These are phyloP conservation scores for Rhynchospora tenuis DNA, from an alignment of 176 grass and related monocot genomes.

Conservation along the genomic window DNA sequence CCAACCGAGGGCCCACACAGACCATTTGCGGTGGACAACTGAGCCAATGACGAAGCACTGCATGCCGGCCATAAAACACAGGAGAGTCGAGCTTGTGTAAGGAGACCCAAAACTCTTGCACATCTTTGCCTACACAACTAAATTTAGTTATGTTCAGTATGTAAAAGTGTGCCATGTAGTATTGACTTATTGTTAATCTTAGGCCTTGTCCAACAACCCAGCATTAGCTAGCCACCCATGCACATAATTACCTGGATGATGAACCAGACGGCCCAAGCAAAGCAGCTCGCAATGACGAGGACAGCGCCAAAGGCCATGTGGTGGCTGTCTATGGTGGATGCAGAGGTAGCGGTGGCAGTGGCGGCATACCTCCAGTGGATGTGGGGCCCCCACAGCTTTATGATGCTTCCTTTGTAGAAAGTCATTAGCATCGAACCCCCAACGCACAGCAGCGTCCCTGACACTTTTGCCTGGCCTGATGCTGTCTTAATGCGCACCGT, in stretches of 20 bases:
- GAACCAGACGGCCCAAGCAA: slow-evolving; percentile 75
- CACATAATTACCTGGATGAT: slow-evolving; percentile 46
- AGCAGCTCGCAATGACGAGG: slow-evolving; percentile 69
- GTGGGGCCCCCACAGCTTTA: slow-evolving; percentile 37
- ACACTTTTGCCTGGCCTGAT: slow-evolving; percentile 40
- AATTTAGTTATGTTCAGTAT: too few species aligned
- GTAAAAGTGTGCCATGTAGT: too few species aligned
- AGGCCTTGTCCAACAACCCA: too few species aligned
- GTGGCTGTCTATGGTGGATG: not conserved
- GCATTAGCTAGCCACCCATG: too few species aligned
- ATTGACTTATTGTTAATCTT: too few species aligned
- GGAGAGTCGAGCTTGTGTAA: slow-evolving; percentile 72
- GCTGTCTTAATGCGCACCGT: slow-evolving; percentile 37
- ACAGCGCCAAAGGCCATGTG: slow-evolving; percentile 44
- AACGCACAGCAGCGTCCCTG: slow-evolving; percentile 20
- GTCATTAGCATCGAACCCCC: slow-evolving; percentile 37
- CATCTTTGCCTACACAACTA: slow-evolving; percentile 52
- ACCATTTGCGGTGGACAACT: slow-evolving; percentile 35
- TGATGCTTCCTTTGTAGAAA: slow-evolving; percentile 36
- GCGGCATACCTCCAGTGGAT: slow-evolving; percentile 41
- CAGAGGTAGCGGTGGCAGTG: not conserved
- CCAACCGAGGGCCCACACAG: slow-evolving; percentile 58
- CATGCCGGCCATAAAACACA: slow-evolving; percentile 61
- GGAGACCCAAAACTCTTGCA: slow-evolving; percentile 58
- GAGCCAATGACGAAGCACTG: slow-evolving; percentile 58